Evolutionary conservation across 2,329 filamentous ascomycete species (phyloP), one percentile per base, ranked within the genome.

Genomic region (Fusarium globosum): DNA sequence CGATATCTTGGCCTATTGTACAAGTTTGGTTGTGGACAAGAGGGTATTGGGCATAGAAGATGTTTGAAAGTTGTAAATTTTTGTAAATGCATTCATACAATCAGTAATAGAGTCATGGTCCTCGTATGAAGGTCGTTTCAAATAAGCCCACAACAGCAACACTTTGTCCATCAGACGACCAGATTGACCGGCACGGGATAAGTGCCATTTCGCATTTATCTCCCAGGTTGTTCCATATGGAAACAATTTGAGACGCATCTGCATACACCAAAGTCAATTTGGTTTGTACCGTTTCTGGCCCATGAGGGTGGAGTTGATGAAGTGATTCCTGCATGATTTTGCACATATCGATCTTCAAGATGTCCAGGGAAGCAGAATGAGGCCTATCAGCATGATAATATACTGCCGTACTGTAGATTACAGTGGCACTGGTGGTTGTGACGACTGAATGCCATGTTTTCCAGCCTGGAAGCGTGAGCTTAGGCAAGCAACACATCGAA

Each of bases 161-260:
- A 36, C 79, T 80, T 60, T 82, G 75, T 35, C 80, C 80, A 20
- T 60, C 48, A 18, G 73, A 59, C 14, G 79, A 80, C 82, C 82
- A 83, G 16, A 84, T 75, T 11, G 82, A 83, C 59, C 71, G 75
- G 59, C 83, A 84, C n/a, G 83, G 83, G 26, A 84, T 72, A 11
- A 79, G 60, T 6, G 80, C 77, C 51, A 73, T 21, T 30, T 66
- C 46, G 26, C 52, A 49, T 15, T 56, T 33, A 5, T 61, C 41
- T 43, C 41, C 48, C 7, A 45, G 45, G 16, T 65, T 61, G 11
- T 59, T 48, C 78, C 78, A 79, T 12, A 65, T 20, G 13, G 64
- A 65, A 21, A 56, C 61, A 16, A 72, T 65, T 56, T 73, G 72
- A 18, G 56, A 55, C n/a, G 72, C 48, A 53, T 82, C 81, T 43